Base-by-base conservation (phyloP, 768 basidiomycete species). In the Suillus subluteus region DNA sequence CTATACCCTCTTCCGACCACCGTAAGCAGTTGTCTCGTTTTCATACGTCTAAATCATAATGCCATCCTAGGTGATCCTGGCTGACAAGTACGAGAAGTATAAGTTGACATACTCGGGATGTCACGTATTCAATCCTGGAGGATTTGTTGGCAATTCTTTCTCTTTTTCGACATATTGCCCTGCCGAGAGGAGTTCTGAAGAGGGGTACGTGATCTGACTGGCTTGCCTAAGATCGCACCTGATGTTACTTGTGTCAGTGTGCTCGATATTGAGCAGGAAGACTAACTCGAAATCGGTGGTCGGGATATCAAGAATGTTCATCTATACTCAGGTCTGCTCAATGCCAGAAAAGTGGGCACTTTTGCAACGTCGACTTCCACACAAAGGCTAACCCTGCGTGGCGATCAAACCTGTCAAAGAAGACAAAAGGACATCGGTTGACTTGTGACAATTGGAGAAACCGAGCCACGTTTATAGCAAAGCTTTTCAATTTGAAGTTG, bases 81-180 rank as follows among this genome's bases (percentile, higher is more conserved):
- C 98, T 1, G 98, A 99, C 80, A 96, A 91, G 78, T 98, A 98
- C 74, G 96, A 98, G 75, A 88, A 92, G 58, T 99, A 95, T 76
- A 95, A 98, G 72, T 83, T 98, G 69, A 99, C 96, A 1, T 99
- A 99, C 76, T 96, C 96, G 66, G 95, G 95, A 13, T 99, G 98
- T 72, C 98, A 99, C 78, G 98, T 99, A 35, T 96, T 99, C 84
- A 99, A 99, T 76, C 98, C 98, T 0, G 96, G 98, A 23, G 89
- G 91, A 61, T 98, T 99, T 74, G 83, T 95, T 16, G 88, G 93
- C 6, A 91, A 87, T 59, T 85, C 90, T 6, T 91, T 94, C 70
- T 84, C 87, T 6, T 99, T 98, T 82, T 94, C 92, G 13, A 92
- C 95, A 3, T 99, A 96, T 71, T 92, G 90, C 66, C 96, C 96